A percentile compares a stretch with the other conserved stretches of the same genome.
These are phyloP conservation scores for Kodamaea leandrae DNA, from an alignment of 805 yeast species.

Conservation along the genomic window DNA sequence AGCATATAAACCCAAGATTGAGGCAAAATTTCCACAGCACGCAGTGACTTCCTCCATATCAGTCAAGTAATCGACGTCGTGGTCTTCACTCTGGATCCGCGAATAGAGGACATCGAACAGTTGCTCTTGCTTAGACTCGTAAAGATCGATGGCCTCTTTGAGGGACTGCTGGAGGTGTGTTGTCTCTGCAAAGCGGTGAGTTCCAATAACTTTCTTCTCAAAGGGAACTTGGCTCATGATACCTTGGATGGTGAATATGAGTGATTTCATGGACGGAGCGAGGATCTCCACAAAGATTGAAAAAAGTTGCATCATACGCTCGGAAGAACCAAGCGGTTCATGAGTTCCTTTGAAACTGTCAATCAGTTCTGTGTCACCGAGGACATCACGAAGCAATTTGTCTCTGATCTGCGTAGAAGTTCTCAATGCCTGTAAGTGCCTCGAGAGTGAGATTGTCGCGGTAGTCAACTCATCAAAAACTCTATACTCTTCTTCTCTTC, in stretches of 20 bases:
- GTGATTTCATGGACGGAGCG: slow-evolving; percentile 71
- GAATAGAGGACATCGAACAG: slow-evolving; percentile 60
- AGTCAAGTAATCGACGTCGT: slow-evolving; percentile 36
- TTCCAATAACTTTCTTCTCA: slow-evolving; percentile 28
- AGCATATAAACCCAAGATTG: slow-evolving; percentile 60
- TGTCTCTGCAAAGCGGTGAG: slow-evolving; percentile 37
- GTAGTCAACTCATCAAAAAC: slow-evolving; percentile 46
- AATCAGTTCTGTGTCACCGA: neutral
- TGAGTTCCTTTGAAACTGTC: neutral
- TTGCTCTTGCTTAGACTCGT: slow-evolving; percentile 51
- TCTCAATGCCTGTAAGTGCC: slow-evolving; percentile 64
- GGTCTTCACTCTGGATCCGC: slow-evolving; percentile 47
- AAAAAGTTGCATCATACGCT: slow-evolving; percentile 44
- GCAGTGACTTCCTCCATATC: slow-evolving; percentile 83
- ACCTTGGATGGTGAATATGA: slow-evolving; percentile 59
- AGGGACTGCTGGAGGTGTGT: slow-evolving; percentile 48
- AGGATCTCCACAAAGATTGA: slow-evolving; percentile 63
- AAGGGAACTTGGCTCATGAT: slow-evolving; percentile 62
- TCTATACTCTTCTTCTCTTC: slow-evolving; percentile 54
- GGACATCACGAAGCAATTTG: slow-evolving; percentile 29
- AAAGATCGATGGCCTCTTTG: slow-evolving; percentile 51
- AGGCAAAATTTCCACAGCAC: slow-evolving; percentile 75
- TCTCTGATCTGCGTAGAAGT: slow-evolving; percentile 69
- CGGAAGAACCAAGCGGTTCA: slow-evolving; percentile 9
- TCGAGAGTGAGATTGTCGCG: slow-evolving; percentile 49